Percentiles rank a stretch among this genome's conserved stretches.
phyloP scores from a whole-genome alignment of 1,139 yeast species.

The Saccharomyces hybrid region DNA sequence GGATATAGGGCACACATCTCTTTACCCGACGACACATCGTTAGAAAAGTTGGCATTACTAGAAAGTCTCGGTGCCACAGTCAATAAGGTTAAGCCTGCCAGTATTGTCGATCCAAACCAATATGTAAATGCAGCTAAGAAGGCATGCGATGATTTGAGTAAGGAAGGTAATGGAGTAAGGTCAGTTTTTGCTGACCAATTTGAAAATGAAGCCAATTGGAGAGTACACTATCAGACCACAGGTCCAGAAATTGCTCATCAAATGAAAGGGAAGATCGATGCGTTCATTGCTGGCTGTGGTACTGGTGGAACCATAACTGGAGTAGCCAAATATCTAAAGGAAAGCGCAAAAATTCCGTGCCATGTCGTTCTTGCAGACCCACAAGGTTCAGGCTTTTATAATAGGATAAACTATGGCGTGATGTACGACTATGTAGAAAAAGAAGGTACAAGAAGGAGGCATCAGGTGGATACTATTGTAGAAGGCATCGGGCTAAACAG shows the following conservation, averaged over 20 bases:
- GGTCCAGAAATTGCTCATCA: slow-evolving; percentile 87
- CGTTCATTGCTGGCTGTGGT: slow-evolving; percentile 68
- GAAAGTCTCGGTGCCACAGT: slow-evolving; percentile 72
- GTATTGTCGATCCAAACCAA: slow-evolving; percentile 88
- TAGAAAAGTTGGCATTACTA: slow-evolving; percentile 67
- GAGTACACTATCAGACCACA: slow-evolving; percentile 68
- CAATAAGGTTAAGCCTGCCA: slow-evolving; percentile 89
- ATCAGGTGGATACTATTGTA: slow-evolving; percentile 89
- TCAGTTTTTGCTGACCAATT: slow-evolving; percentile 84
- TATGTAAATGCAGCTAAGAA: slow-evolving; percentile 81
- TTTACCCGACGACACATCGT: slow-evolving; percentile 89
- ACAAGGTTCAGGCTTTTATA: slow-evolving; percentile 86
- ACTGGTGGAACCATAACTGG: slow-evolving; percentile 59
- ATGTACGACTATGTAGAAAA: slow-evolving; percentile 85
- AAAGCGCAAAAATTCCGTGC: slow-evolving; percentile 34
- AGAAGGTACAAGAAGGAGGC: slow-evolving; percentile 90
- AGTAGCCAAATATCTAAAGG: slow-evolving; percentile 65
- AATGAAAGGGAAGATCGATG: slow-evolving; percentile 55
- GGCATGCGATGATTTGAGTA: slow-evolving; percentile 50
- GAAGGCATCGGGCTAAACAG: slow-evolving; percentile 93
- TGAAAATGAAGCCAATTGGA: slow-evolving; percentile 89
- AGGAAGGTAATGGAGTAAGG: slow-evolving; percentile 34
- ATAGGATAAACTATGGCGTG: slow-evolving; percentile 80
- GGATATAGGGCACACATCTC: slow-evolving; percentile 90
- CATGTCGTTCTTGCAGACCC: slow-evolving; percentile 78